Percentiles rank a stretch among this genome's conserved stretches.
Evolutionary conservation across 164 flowering plant genomes (phyloP).

Genomic region (Brasenia schreberi): DNA sequence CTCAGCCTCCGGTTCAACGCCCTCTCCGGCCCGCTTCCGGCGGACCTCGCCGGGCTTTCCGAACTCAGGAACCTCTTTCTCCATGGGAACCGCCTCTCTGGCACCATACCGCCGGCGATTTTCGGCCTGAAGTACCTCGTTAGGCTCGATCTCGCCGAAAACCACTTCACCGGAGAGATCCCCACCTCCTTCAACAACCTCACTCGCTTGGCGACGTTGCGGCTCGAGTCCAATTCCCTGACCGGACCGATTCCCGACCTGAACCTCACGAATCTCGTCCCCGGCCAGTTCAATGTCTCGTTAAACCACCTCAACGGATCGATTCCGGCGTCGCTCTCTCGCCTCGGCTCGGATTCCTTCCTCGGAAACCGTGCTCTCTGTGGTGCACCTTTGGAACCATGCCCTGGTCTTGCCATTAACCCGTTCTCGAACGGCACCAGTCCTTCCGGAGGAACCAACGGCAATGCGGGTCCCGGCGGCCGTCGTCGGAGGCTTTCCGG

Average conservation of each 20-base stretch:
- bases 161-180: conserved; percentile 58
- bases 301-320: conserved; percentile 52
- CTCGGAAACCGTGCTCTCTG: conserved; percentile 48
- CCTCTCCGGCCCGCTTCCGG: conserved; percentile 47
- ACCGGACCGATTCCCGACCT: conserved; percentile 50
- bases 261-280: conserved; percentile 19
- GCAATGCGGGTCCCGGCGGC: background rate
- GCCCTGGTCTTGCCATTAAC: conserved; percentile 12
- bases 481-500: conserved; percentile 37
- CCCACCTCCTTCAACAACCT: conserved; percentile 32
- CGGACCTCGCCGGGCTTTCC: conserved; percentile 39
- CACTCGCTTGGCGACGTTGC: conserved; percentile 41
- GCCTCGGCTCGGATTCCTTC: conserved; percentile 21
- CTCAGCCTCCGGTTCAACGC: conserved; percentile 66
- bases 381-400: conserved; percentile 45
- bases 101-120: conserved; percentile 44
- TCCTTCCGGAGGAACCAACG: background rate
- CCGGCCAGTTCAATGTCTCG: conserved; percentile 64
- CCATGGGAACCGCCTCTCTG: conserved; percentile 54
- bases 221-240: conserved; percentile 35
- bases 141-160: conserved; percentile 50
- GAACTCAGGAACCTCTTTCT: conserved; percentile 50
- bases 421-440: background rate
- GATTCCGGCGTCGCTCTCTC: conserved; percentile 29
- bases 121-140: conserved; percentile 36